These are phyloP conservation scores for Ocimum tenuiflorum DNA, from an alignment of 257 asterid species.

Conservation along the genomic window DNA sequence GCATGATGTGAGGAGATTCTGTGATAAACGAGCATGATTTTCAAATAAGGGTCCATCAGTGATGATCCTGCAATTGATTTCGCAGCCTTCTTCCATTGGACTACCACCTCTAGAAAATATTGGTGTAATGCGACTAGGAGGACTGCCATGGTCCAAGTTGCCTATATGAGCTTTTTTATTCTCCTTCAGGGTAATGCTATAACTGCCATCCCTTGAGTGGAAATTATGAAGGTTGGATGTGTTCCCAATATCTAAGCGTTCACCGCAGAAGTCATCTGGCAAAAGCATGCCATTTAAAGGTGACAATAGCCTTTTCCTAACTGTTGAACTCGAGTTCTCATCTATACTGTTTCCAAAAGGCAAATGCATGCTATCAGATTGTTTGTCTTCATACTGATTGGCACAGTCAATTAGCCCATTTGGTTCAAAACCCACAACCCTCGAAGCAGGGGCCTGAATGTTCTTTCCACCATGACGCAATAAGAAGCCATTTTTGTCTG, in stretches of 20 bases:
- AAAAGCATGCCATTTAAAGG: slow-evolving; percentile 53
- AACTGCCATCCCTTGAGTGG: slow-evolving; percentile 20
- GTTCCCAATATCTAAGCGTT: slow-evolving; percentile 38
- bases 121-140: slow-evolving; percentile 30
- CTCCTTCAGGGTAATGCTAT: slow-evolving; percentile 35
- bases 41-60: slow-evolving; percentile 52
- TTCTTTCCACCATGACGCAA: slow-evolving; percentile 36
- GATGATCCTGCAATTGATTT: slow-evolving; percentile 28
- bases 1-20: slow-evolving; percentile 24
- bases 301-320: slow-evolving; percentile 58
- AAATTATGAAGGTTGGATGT: slow-evolving; percentile 20
- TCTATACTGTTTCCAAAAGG: slow-evolving; percentile 21
- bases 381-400: slow-evolving; percentile 28
- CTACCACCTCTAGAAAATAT: slow-evolving; percentile 23
- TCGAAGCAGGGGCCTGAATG: slow-evolving; percentile 53
- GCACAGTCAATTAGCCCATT: slow-evolving; percentile 19
- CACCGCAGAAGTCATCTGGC: slow-evolving; percentile 42
- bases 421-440: slow-evolving; percentile 77
- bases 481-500: slow-evolving; percentile 31
- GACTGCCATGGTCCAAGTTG: slow-evolving; percentile 27
- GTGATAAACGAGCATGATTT: slow-evolving; percentile 18
- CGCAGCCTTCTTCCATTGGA: slow-evolving; percentile 29
- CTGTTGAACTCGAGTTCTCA: slow-evolving; percentile 41
- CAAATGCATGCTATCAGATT: slow-evolving; percentile 20
- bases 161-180: slow-evolving; percentile 55